Base-by-base conservation (phyloP, 257 asterid species). In the Voacanga thouarsii region DNA sequence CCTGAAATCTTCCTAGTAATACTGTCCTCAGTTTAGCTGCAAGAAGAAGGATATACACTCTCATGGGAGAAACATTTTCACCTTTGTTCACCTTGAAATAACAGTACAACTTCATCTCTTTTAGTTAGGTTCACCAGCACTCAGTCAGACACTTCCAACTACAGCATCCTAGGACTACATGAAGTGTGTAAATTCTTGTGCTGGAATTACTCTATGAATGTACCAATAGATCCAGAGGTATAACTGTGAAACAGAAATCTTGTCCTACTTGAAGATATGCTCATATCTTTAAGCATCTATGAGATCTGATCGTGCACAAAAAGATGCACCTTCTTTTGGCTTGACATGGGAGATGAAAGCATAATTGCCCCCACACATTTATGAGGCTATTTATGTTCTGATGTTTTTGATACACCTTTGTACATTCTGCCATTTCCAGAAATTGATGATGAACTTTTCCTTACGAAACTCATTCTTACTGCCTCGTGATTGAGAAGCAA, bases 181-280 rank as follows among this genome's bases (percentile, higher is more conserved):
- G 70, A 56, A 56, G 30, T 33, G 26, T 68, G 30, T 69, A 12
- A 30, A 18, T 70, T 67, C 49, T 79, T 74, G 50, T 51, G 47
- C 67, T 79, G 45, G 57, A 79, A 70, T 72, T 71, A 28, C 37
- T 78, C 72, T 39, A 60, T 33, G 39, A 67, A 43, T 33, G 21
- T 51, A 60, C 61, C 67, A 8, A 45, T 30, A 55, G 44, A 30
- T 1, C 61, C 59, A n/a, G 24, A 70, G 72, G 33, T 51, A 75
- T 65, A 76, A 71, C 71, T 71, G 60, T 50, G 86, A 71, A 82
- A 80, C 77, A 72, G 57, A 75, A 79, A 75, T 28, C 23, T 75
- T 85, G 83, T 80, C 83, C 74, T 79, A 71, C 69, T 12, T 80
- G 69, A 66, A 82, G 86, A 77, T n/a, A n/a, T 85, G 73, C 86